Evolutionary conservation across 306 rosid genomes (phyloP).

Genomic region (Biancaea sappan): DNA sequence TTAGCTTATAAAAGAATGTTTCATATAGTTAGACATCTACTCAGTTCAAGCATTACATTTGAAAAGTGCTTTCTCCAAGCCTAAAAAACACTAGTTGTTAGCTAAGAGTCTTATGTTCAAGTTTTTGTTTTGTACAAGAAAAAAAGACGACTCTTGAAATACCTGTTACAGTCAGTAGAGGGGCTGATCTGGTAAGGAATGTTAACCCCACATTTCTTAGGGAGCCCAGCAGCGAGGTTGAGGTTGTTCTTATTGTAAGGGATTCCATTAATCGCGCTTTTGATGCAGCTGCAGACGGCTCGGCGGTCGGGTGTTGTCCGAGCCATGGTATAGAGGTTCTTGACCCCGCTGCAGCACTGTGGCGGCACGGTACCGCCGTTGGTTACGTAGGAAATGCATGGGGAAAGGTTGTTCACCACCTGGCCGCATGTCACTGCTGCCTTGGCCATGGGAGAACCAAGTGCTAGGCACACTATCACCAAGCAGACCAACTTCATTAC

Average conservation of each 20-base stretch:
- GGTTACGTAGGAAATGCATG: constrained; percentile 45
- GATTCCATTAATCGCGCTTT: constrained; percentile 39
- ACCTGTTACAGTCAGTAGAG: constrained; percentile 53
- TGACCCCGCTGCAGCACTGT: constrained; percentile 56
- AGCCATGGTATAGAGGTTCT: constrained; percentile 41
- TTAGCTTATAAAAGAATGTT: too few species aligned
- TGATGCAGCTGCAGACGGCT: constrained; percentile 55
- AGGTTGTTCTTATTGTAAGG: constrained; percentile 25
- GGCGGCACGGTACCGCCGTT: constrained; percentile 14
- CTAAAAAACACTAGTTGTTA: neutral
- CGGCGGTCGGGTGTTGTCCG: constrained; percentile 55
- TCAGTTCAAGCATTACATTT: neutral
- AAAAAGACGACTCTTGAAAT: neutral
- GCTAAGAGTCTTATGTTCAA: neutral
- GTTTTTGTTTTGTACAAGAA: neutral
- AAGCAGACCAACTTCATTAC: constrained; percentile 25
- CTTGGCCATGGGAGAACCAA: constrained; percentile 33
- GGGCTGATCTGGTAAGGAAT: constrained; percentile 78
- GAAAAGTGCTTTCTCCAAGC: neutral
- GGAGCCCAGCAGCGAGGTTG: constrained; percentile 49
- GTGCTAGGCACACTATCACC: constrained; percentile 33
- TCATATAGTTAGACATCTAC: neutral
- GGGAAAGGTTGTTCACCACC: constrained; percentile 34
- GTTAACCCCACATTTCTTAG: constrained; percentile 45
- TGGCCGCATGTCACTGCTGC: constrained; percentile 41